Conservation (phyloP, 1,139 yeast genomes). For the Kodamaea suecica region DNA sequence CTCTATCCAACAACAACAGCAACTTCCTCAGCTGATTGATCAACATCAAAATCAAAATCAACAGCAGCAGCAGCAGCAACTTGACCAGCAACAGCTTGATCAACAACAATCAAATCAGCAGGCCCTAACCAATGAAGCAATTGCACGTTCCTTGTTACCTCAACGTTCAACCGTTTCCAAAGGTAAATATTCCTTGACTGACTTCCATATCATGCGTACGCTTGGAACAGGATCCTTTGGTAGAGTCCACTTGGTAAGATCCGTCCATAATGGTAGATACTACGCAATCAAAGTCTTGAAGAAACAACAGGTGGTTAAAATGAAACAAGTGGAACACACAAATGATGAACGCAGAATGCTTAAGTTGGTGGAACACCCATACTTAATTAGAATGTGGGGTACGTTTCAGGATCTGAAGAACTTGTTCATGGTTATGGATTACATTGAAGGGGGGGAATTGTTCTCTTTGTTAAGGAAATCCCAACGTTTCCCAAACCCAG, state of each 20-base stretch:
- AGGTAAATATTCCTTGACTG: constrained; percentile 54
- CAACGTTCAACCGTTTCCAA: constrained; percentile 36
- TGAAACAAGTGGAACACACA: constrained; percentile 64
- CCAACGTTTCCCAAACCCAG: constrained; percentile 61
- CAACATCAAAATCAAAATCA: constrained; percentile 9
- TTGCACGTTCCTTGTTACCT: constrained; percentile 23
- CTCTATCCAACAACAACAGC: constrained; percentile 7
- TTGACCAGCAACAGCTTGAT: constrained; percentile 6
- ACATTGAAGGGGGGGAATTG: constrained; percentile 61
- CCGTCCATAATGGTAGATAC: constrained; percentile 57
- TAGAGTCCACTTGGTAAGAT: constrained; percentile 57
- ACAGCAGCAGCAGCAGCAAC: constrained; percentile 7
- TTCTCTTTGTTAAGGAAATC: constrained; percentile 55
- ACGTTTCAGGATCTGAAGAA: constrained; percentile 57
- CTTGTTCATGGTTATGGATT: constrained; percentile 61
- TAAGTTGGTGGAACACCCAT: constrained; percentile 56
- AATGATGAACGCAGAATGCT: constrained; percentile 59
- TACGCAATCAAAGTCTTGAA: constrained; percentile 60
- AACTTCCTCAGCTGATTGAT: constrained; percentile 6
- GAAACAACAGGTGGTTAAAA: constrained; percentile 56
- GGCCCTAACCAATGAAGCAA: constrained; percentile 17
- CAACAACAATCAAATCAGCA: constrained; percentile 10
- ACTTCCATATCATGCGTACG: constrained; percentile 53
- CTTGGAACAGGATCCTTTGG: constrained; percentile 64
- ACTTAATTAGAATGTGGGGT: constrained; percentile 63